These are phyloP conservation scores for Jackrogersella multiformis DNA, from an alignment of 495 filamentous ascomycete genomes.

Conservation along the genomic window DNA sequence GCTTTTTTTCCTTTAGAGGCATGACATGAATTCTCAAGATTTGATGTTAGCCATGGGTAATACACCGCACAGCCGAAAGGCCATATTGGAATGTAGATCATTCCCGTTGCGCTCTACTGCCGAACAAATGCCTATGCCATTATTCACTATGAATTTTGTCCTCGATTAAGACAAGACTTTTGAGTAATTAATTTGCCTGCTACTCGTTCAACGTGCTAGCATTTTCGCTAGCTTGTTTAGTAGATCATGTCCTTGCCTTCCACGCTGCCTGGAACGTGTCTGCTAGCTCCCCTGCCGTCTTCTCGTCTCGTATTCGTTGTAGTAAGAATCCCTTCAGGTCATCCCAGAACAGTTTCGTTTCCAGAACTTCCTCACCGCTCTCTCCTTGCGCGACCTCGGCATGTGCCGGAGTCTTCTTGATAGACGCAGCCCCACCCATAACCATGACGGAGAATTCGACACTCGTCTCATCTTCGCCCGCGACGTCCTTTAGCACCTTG, in stretches of 20 bases:
- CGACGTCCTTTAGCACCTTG: conserved; percentile 69
- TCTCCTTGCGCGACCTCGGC: conserved; percentile 59
- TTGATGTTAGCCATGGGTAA: conserved; percentile 46
- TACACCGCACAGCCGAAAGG: conserved; percentile 42
- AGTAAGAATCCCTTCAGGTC: conserved; percentile 84
- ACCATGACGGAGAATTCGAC: conserved; percentile 88
- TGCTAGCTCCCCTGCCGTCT: conserved; percentile 69
- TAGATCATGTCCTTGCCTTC: conserved; percentile 52
- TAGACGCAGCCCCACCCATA: conserved; percentile 69
- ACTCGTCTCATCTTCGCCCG: conserved; percentile 57
- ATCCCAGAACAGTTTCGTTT: conserved; percentile 82
- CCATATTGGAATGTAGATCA: conserved; percentile 43
- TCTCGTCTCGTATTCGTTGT: conserved; percentile 78
- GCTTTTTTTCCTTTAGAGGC: conserved; percentile 38
- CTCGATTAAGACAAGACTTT: neutral
- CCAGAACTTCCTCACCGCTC: conserved; percentile 67
- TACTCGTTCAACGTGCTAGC: neutral
- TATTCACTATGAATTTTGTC: conserved; percentile 25
- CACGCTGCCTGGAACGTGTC: conserved; percentile 76
- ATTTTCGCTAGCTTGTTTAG: neutral
- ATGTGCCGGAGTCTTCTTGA: conserved; percentile 47
- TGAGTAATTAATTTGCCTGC: conserved; percentile 1
- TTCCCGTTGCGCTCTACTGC: conserved; percentile 29
- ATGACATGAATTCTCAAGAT: conserved; percentile 43
- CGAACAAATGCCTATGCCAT: conserved; percentile 24